These are phyloP conservation scores for Russula brevipes DNA, from an alignment of 768 basidiomycete genomes.

Conservation along the genomic window DNA sequence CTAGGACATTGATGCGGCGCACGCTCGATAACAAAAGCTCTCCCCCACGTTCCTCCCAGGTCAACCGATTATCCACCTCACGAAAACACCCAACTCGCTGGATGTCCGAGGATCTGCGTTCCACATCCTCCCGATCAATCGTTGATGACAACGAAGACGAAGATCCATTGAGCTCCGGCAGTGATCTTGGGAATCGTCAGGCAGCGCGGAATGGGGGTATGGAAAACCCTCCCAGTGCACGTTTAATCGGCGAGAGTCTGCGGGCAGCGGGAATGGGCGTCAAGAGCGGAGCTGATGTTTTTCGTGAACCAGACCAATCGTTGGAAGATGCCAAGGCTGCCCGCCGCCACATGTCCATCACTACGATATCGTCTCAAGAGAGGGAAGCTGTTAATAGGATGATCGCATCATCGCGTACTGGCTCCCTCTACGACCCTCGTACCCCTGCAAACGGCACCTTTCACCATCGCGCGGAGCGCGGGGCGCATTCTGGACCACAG, in stretches of 20 bases:
- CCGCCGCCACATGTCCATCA: conserved; percentile 3
- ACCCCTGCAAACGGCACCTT: conserved; percentile 25
- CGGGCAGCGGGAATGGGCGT: conserved; percentile 63
- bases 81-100: conserved; percentile 49
- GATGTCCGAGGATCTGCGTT: conserved; percentile 45
- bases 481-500: conserved; percentile 17
- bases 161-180: conserved; percentile 19
- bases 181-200: conserved; percentile 45
- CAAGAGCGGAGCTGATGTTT: conserved; percentile 35
- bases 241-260: conserved; percentile 61
- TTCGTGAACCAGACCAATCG: conserved; percentile 22
- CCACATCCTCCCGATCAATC: conserved; percentile 25
- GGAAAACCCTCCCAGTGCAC: conserved; percentile 59
- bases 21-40: conserved; percentile 25
- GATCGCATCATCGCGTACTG: conserved; percentile 10
- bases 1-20: conserved; percentile 22
- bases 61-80: conserved; percentile 40
- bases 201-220: conserved; percentile 60
- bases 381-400: conserved; percentile 4
- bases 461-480: conserved; percentile 13
- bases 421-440: conserved; percentile 18
- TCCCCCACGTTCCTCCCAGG: conserved; percentile 32
- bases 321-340: not conserved
- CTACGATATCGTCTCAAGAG: not conserved
- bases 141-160: conserved; percentile 30